A percentile compares a stretch with the other conserved stretches of the same genome.
These are phyloP conservation scores for Nakaseomyces sp. DNA, from an alignment of 1,139 yeast genomes.

Conservation along the genomic window DNA sequence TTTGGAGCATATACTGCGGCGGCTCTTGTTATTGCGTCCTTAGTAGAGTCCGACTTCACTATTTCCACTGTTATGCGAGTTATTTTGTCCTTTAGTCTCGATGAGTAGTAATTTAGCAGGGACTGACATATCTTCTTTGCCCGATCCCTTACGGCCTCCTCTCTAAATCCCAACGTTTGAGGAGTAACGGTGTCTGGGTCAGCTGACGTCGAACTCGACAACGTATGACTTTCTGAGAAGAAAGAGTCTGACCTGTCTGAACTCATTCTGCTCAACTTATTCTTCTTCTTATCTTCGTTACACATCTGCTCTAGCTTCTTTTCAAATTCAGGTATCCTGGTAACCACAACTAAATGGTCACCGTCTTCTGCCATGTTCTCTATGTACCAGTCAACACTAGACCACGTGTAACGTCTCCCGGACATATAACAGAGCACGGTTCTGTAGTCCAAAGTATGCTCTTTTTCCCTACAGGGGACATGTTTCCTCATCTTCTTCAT, in stretches of 20 bases:
- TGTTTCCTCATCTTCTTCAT: slow-evolving; percentile 12
- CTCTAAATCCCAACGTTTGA: slow-evolving; percentile 11
- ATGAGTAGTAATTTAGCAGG: slow-evolving; percentile 37
- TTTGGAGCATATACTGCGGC: slow-evolving; percentile 49
- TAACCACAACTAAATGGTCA: slow-evolving; percentile 48
- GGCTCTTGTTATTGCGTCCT: slow-evolving; percentile 43
- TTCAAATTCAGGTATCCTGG: slow-evolving; percentile 36
- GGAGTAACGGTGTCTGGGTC: slow-evolving; percentile 8
- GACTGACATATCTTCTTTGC: slow-evolving; percentile 37
- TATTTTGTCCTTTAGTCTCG: slow-evolving; percentile 32
- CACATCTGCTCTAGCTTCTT: slow-evolving; percentile 14
- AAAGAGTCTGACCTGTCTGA: slow-evolving; percentile 10
- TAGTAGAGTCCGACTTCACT: slow-evolving; percentile 35
- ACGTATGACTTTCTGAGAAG: slow-evolving; percentile 1
- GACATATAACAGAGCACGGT: slow-evolving; percentile 52
- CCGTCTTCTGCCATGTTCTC: slow-evolving; percentile 48
- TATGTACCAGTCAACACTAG: slow-evolving; percentile 59
- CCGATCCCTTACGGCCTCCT: slow-evolving; percentile 25
- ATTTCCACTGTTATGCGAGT: slow-evolving; percentile 50
- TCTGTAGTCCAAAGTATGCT: slow-evolving; percentile 33
- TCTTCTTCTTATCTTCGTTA: slow-evolving; percentile 5
- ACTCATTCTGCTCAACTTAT: slow-evolving; percentile 1
- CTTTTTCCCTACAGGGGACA: slow-evolving; percentile 26
- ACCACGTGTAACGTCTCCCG: slow-evolving; percentile 63
- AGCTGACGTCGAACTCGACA: slow-evolving; percentile 7